These are phyloP conservation scores for Myotisia sp. DNA, from an alignment of 2,329 filamentous ascomycete genomes.

Conservation along the genomic window DNA sequence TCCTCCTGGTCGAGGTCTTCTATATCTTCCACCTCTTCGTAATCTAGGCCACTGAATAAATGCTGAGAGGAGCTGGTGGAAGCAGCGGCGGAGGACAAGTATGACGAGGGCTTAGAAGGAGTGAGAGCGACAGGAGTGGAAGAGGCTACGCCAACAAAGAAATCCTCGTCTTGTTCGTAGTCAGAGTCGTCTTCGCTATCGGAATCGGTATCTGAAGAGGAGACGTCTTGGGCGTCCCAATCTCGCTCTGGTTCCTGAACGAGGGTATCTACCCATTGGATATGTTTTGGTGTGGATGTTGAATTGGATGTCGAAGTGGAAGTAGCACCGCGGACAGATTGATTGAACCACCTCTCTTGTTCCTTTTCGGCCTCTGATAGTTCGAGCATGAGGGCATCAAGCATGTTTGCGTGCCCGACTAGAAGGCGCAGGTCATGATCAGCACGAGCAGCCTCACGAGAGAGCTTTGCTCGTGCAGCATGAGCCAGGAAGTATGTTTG, in stretches of 20 bases:
- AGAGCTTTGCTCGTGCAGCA: conserved; percentile 92
- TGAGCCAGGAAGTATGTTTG: conserved; percentile 98
- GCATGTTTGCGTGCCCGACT: conserved; percentile 94
- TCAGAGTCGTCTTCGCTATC: conserved; percentile 20
- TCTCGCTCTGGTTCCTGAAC: conserved; percentile 57
- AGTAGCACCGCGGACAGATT: conserved; percentile 66
- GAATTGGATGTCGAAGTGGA: not conserved
- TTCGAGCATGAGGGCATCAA: conserved; percentile 83
- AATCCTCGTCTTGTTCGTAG: conserved; percentile 33
- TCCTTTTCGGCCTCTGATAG: conserved; percentile 88
- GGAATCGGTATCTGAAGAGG: conserved; percentile 41
- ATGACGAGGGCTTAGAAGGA: conserved; percentile 6
- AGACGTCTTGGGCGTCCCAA: conserved; percentile 38
- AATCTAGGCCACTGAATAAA: conserved; percentile 27
- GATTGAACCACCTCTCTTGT: conserved; percentile 97
- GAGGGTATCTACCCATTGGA: conserved; percentile 76
- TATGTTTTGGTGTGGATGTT: conserved; percentile 45
- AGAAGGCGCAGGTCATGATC: conserved; percentile 92
- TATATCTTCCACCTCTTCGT: conserved; percentile 9
- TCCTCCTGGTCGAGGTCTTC: conserved; percentile 34
- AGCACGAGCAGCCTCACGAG: conserved; percentile 70
- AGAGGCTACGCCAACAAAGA: not conserved
- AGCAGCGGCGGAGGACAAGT: conserved; percentile 3
- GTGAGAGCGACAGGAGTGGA: conserved; percentile 2
- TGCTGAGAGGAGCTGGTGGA: not conserved